These are phyloP conservation scores for Pythium oligandrum DNA, from an alignment of 352 stramenopile genomes.

Conservation along the genomic window DNA sequence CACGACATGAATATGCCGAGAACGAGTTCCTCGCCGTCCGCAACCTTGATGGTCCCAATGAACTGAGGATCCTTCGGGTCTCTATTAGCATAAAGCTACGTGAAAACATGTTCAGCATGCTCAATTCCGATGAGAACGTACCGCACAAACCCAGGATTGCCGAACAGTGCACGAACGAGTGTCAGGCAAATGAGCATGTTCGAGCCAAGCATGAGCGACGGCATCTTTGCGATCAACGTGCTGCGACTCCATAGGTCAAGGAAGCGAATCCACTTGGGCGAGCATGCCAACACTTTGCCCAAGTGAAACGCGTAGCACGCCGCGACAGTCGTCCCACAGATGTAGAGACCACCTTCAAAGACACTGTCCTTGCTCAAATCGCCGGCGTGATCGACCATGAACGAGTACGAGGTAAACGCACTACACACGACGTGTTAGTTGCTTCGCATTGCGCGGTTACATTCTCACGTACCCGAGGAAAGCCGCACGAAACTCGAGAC, in stretches of 20 bases:
- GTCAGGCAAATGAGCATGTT: conserved; percentile 26
- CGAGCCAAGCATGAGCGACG: conserved; percentile 16
- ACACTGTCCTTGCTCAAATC: conserved; percentile 48
- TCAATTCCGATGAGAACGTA: conserved; percentile 5
- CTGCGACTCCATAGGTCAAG: no score
- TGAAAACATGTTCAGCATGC: conserved; percentile 1
- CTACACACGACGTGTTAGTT: conserved; percentile 21
- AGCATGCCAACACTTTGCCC: conserved; percentile 23
- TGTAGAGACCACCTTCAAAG: conserved; percentile 51
- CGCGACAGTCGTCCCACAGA: conserved; percentile 40
- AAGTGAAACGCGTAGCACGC: conserved; percentile 54
- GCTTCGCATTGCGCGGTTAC: conserved; percentile 1
- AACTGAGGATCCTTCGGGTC: conserved; percentile 73
- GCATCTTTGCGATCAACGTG: background rate
- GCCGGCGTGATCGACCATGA: conserved; percentile 83
- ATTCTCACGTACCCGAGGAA: conserved; percentile 57
- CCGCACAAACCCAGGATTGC: conserved; percentile 23
- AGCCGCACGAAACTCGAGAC: conserved; percentile 60
- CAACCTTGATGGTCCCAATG: conserved; percentile 26
- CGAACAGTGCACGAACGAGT: conserved; percentile 17
- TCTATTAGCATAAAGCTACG: conserved; percentile 21
- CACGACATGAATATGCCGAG: conserved; percentile 41
- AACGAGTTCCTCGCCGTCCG: conserved; percentile 30
- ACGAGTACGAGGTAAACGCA: conserved; percentile 86
- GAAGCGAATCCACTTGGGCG: no score